These are phyloP conservation scores for Lolium perenne DNA, from an alignment of 176 grass and related monocot genomes.

Conservation along the genomic window DNA sequence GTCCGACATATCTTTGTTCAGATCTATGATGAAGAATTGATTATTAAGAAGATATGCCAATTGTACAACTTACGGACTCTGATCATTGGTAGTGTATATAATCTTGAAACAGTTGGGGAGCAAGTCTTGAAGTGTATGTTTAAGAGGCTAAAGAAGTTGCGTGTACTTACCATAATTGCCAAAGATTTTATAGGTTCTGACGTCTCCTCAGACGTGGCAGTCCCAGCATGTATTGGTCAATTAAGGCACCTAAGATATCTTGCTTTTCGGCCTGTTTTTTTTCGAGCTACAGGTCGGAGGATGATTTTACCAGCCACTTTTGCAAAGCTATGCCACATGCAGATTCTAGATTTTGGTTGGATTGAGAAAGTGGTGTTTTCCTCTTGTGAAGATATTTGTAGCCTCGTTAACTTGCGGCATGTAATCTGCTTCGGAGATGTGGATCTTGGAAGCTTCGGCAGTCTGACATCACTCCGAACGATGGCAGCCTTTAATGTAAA, in stretches of 20 bases:
- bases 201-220: neutral
- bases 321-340: slow-evolving; percentile 50
- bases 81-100: too few relatives aligned
- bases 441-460: neutral
- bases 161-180: neutral
- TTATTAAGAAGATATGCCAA: neutral
- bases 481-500: neutral
- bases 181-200: too few relatives aligned
- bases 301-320: slow-evolving; percentile 32
- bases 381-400: neutral
- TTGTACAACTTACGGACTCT: too few relatives aligned
- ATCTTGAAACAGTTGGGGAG: too few relatives aligned
- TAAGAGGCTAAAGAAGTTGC: slow-evolving; percentile 16
- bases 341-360: neutral
- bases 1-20: neutral
- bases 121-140: too few relatives aligned
- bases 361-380: neutral
- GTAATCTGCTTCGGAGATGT: neutral
- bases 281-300: too few relatives aligned
- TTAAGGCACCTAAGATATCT: slow-evolving; percentile 42
- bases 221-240: slow-evolving; percentile 38
- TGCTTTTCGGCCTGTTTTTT: neutral
- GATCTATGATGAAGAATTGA: neutral
- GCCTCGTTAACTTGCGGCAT: slow-evolving; percentile 31
- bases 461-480: slow-evolving; percentile 31